Evolutionary conservation across 1,284 basidiomycete genomes (phyloP).

Genomic region (Irpex sp.): DNA sequence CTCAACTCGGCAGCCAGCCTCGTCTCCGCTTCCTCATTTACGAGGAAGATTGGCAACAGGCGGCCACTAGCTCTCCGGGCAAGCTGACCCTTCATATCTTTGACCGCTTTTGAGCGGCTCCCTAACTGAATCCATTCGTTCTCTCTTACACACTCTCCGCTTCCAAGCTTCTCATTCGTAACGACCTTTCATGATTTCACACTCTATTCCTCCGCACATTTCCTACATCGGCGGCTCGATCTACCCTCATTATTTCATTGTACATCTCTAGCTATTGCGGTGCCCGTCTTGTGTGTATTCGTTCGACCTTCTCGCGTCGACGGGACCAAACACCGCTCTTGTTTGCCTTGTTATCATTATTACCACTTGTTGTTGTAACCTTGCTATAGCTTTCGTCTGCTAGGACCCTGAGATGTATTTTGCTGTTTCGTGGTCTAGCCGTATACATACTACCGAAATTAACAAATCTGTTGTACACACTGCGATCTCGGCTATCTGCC

Average conservation of each 20-base stretch:
- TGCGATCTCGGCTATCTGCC: too few relatives aligned
- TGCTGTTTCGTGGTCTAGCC: background rate
- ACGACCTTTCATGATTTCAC: slow-evolving; percentile 20
- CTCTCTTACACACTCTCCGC: slow-evolving; percentile 18
- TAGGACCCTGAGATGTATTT: background rate
- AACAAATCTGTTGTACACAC: too few relatives aligned
- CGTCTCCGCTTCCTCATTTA: slow-evolving; percentile 32
- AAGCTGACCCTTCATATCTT: slow-evolving; percentile 33
- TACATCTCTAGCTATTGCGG: background rate
- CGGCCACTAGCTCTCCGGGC: slow-evolving; percentile 25
- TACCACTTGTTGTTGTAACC: background rate
- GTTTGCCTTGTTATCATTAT: background rate
- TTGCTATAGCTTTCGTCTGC: background rate
- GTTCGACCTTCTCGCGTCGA: background rate
- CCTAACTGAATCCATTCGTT: slow-evolving; percentile 30
- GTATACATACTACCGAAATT: too few relatives aligned
- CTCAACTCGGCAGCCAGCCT: slow-evolving; percentile 17
- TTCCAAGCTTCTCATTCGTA: slow-evolving; percentile 11
- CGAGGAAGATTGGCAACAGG: slow-evolving; percentile 39
- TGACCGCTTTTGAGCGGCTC: slow-evolving; percentile 21
- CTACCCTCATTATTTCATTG: background rate
- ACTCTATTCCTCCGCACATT: background rate
- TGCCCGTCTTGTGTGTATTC: background rate
- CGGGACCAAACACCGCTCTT: background rate
- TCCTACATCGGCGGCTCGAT: too few relatives aligned